Percentiles rank a stretch among this genome's conserved stretches.
phyloP scores from a whole-genome alignment of 148 eudicot genomes.

The Vaccinium corymbosum region DNA sequence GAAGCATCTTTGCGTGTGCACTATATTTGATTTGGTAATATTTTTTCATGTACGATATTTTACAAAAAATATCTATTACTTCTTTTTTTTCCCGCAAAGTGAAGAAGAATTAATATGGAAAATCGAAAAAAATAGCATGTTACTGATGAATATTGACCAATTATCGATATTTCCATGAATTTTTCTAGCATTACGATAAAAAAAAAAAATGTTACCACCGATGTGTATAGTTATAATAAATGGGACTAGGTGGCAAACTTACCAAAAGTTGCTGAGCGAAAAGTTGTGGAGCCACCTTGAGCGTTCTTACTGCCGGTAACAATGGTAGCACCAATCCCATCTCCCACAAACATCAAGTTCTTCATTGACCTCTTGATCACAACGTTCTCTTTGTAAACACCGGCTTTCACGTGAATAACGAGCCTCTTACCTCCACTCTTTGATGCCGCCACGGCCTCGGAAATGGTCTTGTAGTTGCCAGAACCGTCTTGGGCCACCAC shows the following conservation, averaged over 20 bases:
- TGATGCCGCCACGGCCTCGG: constrained; percentile 44
- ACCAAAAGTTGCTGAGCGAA: constrained; percentile 35
- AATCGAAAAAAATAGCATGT: background rate
- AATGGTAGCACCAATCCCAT: constrained; percentile 60
- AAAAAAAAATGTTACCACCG: background rate
- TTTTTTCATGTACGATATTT: no score
- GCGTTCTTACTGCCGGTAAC: constrained; percentile 39
- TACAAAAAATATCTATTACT: no score
- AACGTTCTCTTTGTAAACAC: constrained; percentile 55
- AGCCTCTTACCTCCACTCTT: constrained; percentile 31
- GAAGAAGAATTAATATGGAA: background rate
- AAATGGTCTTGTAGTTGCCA: constrained; percentile 43
- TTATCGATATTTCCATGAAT: background rate
- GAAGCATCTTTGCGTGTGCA: background rate
- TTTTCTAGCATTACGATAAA: background rate
- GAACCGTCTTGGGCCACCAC: constrained; percentile 72
- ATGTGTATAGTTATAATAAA: background rate
- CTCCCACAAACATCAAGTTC: constrained; percentile 62
- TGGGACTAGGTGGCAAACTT: background rate
- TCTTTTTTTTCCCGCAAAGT: no score
- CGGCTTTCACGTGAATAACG: constrained; percentile 53
- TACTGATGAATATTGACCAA: no score
- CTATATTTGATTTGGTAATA: no score
- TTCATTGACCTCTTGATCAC: constrained; percentile 39
- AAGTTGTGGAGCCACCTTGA: constrained; percentile 41